These are phyloP conservation scores for Penicillium salamii DNA, from an alignment of 495 filamentous ascomycete genomes.

Conservation along the genomic window DNA sequence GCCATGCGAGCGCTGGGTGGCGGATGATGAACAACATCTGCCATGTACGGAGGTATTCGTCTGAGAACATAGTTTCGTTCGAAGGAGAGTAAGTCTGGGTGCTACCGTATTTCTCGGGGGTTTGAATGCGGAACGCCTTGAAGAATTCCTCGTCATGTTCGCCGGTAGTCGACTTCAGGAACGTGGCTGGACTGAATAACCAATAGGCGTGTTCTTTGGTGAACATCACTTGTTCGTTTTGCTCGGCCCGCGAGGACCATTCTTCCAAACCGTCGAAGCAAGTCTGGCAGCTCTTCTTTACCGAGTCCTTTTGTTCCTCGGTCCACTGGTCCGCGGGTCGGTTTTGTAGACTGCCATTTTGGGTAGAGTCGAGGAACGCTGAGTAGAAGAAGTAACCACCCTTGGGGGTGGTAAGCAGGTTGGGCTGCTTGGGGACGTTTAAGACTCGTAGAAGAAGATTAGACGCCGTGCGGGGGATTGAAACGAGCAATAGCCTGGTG, in stretches of 20 bases:
- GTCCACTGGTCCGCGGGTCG: slow-evolving; percentile 24
- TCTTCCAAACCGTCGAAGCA: slow-evolving; percentile 28
- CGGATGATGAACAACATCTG: slow-evolving; percentile 41
- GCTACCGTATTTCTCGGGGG: background rate
- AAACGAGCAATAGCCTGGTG: slow-evolving; percentile 23
- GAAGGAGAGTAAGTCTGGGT: slow-evolving; percentile 19
- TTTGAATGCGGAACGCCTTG: slow-evolving; percentile 3
- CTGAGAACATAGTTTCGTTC: slow-evolving; percentile 38
- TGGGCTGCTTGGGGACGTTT: slow-evolving; percentile 22
- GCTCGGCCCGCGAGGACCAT: slow-evolving; percentile 19
- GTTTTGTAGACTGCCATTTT: slow-evolving; percentile 9
- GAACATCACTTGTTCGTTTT: slow-evolving; percentile 28
- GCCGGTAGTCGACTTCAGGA: slow-evolving; percentile 3
- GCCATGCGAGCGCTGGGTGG: slow-evolving; percentile 39
- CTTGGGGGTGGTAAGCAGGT: background rate
- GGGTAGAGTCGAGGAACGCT: background rate
- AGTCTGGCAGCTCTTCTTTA: slow-evolving; percentile 14
- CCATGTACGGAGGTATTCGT: slow-evolving; percentile 35
- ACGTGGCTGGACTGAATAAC: slow-evolving; percentile 14
- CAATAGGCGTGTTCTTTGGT: slow-evolving; percentile 41
- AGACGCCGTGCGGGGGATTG: slow-evolving; percentile 36
- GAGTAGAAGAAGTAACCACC: background rate
- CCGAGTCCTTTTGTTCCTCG: slow-evolving; percentile 11
- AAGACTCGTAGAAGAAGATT: slow-evolving; percentile 34
- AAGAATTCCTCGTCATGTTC: background rate